Conservation (phyloP, 331 rosid genomes). For the Erythrophleum ivorense region DNA sequence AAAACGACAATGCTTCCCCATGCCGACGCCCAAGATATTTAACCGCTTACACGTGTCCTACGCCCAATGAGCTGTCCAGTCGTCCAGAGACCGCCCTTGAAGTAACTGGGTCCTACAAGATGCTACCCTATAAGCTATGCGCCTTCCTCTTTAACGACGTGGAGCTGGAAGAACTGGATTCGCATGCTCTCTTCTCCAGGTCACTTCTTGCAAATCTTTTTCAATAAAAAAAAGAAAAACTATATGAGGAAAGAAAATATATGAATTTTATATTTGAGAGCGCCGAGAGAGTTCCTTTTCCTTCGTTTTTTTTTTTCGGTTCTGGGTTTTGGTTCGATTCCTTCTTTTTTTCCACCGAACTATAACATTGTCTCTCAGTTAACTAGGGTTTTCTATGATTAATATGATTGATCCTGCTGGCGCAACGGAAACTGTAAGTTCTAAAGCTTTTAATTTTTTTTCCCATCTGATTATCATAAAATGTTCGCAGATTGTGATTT, state of each 20-base stretch:
- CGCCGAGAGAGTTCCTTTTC: background rate
- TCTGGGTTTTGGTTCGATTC: constrained; percentile 17
- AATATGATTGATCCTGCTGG: constrained; percentile 24
- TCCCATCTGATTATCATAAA: background rate
- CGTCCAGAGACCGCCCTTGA: background rate
- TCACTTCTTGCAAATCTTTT: constrained; percentile 28
- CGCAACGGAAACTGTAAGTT: constrained; percentile 47
- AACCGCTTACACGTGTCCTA: background rate
- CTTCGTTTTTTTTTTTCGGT: constrained; percentile 13
- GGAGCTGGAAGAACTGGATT: constrained; percentile 41
- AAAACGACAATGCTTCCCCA: constrained; percentile 17
- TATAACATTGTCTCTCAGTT: constrained; percentile 13
- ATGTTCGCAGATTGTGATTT: constrained; percentile 26
- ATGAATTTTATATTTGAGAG: constrained; percentile 14
- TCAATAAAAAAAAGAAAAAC: background rate
- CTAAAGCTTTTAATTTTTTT: background rate
- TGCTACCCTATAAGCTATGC: background rate
- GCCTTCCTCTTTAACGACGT: background rate
- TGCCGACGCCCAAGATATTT: constrained; percentile 25
- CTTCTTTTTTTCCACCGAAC: constrained; percentile 6
- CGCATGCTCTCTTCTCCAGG: constrained; percentile 3
- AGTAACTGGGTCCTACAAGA: constrained; percentile 4
- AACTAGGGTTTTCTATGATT: constrained; percentile 47
- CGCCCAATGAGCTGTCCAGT: background rate
- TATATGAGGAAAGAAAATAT: too few relatives aligned